These are phyloP conservation scores for Cordyceps cicadae DNA, from an alignment of 2,329 filamentous ascomycete species.

Conservation along the genomic window DNA sequence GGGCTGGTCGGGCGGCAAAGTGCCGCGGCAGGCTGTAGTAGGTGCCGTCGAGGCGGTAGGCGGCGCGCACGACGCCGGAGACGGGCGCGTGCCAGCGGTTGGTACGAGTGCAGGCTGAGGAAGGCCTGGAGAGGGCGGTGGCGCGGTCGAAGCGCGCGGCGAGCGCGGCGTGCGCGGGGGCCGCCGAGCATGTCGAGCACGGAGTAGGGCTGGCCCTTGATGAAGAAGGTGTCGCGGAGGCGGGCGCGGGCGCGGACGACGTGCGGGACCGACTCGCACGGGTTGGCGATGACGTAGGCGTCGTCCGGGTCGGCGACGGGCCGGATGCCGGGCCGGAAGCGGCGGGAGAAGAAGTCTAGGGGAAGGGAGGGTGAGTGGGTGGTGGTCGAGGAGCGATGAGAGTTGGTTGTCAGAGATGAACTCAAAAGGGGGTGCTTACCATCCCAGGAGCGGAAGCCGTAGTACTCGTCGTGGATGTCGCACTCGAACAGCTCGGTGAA, in stretches of 20 bases:
- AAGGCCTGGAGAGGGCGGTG: conserved; percentile 65
- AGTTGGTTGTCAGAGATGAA: no score
- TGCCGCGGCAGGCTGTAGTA: conserved; percentile 56
- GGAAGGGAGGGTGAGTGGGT: no score
- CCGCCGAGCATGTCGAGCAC: conserved; percentile 51
- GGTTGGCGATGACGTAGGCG: conserved; percentile 47
- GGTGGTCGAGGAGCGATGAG: no score
- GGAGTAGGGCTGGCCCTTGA: conserved; percentile 62
- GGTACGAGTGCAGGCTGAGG: conserved; percentile 58
- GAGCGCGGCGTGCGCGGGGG: conserved; percentile 39
- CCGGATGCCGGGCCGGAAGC: conserved; percentile 43
- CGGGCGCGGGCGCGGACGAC: conserved; percentile 41
- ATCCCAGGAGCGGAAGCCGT: conserved; percentile 62
- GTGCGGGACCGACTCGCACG: conserved; percentile 56
- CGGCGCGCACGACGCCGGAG: conserved; percentile 49
- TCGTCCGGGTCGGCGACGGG: conserved; percentile 51
- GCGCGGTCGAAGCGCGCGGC: conserved; percentile 49
- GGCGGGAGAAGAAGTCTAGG: conserved; percentile 55
- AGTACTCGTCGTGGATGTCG: conserved; percentile 43
- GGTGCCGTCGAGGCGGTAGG: conserved; percentile 52
- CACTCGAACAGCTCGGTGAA: conserved; percentile 57
- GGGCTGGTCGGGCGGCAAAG: conserved; percentile 24
- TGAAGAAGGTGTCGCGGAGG: conserved; percentile 55
- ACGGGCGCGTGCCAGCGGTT: conserved; percentile 69
- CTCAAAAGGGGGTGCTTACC: no score